Percentiles rank a stretch among this genome's conserved stretches.
Conservation (phyloP, 805 yeast genomes). For the Candida koratica region DNA sequence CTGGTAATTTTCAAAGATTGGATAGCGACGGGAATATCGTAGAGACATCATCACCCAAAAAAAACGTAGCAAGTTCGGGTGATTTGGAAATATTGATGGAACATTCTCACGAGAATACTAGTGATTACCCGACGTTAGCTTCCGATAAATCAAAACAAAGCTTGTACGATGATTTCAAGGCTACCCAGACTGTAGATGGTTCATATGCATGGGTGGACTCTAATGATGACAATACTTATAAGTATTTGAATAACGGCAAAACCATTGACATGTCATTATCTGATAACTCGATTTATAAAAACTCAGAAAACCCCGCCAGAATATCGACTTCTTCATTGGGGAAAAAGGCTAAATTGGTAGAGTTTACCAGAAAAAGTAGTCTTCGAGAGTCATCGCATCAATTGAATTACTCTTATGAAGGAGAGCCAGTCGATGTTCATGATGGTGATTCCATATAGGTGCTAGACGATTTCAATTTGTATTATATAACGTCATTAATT, state of each 20-base stretch:
- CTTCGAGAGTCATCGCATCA: slow-evolving; percentile 38
- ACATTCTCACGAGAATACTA: slow-evolving; percentile 21
- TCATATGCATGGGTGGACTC: slow-evolving; percentile 29
- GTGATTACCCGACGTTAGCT: slow-evolving; percentile 8
- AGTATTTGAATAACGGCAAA: slow-evolving; percentile 14
- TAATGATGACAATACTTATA: slow-evolving; percentile 9
- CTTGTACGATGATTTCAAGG: slow-evolving; percentile 28
- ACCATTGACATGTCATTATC: slow-evolving; percentile 17
- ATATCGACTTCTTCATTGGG: slow-evolving; percentile 18
- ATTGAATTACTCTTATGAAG: slow-evolving; percentile 26
- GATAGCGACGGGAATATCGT: slow-evolving; percentile 45
- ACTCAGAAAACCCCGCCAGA: slow-evolving; percentile 10
- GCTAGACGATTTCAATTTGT: slow-evolving; percentile 1
- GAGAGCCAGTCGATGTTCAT: slow-evolving; percentile 33
- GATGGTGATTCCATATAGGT: slow-evolving; percentile 28
- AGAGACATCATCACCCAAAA: slow-evolving; percentile 16
- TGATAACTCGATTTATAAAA: slow-evolving; percentile 19
- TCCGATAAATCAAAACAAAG: slow-evolving; percentile 14
- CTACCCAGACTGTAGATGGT: slow-evolving; percentile 25
- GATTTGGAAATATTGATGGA: slow-evolving; percentile 30
- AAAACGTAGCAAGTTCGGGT: slow-evolving; percentile 18
- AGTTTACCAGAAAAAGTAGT: slow-evolving; percentile 44
- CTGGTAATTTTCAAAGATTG: slow-evolving; percentile 39
- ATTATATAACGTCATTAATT: slow-evolving; percentile 9
- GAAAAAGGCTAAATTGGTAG: slow-evolving; percentile 42